Base-by-base conservation (phyloP, 805 yeast genomes). In the Teunomyces cretensis region DNA sequence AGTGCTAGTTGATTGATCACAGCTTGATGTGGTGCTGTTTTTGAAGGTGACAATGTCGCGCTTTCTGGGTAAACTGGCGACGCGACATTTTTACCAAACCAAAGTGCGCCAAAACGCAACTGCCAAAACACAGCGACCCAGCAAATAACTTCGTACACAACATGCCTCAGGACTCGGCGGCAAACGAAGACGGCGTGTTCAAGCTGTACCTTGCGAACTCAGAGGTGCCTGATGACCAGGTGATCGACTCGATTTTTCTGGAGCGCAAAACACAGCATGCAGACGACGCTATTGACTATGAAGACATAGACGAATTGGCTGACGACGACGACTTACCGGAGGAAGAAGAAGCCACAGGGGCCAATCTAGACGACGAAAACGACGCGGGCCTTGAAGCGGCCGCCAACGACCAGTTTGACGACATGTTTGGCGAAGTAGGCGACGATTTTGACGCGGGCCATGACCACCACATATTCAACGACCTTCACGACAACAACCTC, bases 241-340 rank as follows among this genome's bases (percentile, higher is more conserved):
- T 64, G 27, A 67, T 72, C 11, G 71, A 68, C 42, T 64, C 67
- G 26, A 72, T 72, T 36, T 72, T 69, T 49, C 52, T 48, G 44
- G 69, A 65, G 30, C 51, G 61, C 24, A 55, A 56, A 30, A 69
- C 87, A 2, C 75, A 77, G 44, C 98, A 91, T 64, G 91, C 94
- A 1, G 96, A 81, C 6, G 92, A 91, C 62, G 99, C 99, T 8
- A 72, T 90, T 27, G 98, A 92, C 64, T 92, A 87, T 61, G 97
- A 88, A 58, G 96, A 88, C 61, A 95, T 88, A 57, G 97, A 91
- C 53, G 97, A 91, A 63, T 70, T 91, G 40, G 97, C 97, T 0
- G 97, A 91, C 17, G 97, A 88, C 45, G 96, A 88, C 39, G 95
- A 86, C 45, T 56, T 65, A 2, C 72, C 72, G 1, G 74, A 66